These are phyloP conservation scores for Monilinia fructigena DNA, from an alignment of 2,329 filamentous ascomycete genomes.

Conservation along the genomic window DNA sequence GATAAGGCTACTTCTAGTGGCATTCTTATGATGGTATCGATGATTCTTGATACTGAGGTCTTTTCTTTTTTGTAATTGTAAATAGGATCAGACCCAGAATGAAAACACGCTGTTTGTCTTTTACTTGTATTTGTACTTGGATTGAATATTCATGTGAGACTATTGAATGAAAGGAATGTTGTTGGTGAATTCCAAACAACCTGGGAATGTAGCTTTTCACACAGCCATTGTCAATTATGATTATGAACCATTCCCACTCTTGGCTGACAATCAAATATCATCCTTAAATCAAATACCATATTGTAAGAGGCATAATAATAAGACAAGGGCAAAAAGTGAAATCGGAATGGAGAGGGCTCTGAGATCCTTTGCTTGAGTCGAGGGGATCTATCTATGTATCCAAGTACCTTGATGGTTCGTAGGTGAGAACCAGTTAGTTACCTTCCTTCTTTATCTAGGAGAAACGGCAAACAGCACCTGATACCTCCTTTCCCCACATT, in stretches of 20 bases:
- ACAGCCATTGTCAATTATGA: no score
- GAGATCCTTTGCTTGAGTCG: no score
- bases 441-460: not conserved
- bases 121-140: not conserved
- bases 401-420: no score
- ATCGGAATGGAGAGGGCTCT: no score
- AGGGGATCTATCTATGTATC: no score
- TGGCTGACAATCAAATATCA: no score
- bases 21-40: conserved; percentile 14
- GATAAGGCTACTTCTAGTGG: conserved; percentile 15
- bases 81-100: conserved; percentile 27
- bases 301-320: no score
- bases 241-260: not conserved
- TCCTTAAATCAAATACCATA: no score
- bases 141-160: not conserved
- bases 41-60: conserved; percentile 21
- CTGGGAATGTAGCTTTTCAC: not conserved
- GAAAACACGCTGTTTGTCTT: conserved; percentile 21
- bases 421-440: no score
- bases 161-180: conserved; percentile 4
- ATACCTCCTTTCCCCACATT: not conserved
- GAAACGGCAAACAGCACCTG: not conserved
- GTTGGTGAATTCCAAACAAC: not conserved
- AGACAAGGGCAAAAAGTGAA: no score
- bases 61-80: conserved; percentile 24